phyloP scores from a whole-genome alignment of 768 basidiomycete genomes.

The Podaxis sp. region DNA sequence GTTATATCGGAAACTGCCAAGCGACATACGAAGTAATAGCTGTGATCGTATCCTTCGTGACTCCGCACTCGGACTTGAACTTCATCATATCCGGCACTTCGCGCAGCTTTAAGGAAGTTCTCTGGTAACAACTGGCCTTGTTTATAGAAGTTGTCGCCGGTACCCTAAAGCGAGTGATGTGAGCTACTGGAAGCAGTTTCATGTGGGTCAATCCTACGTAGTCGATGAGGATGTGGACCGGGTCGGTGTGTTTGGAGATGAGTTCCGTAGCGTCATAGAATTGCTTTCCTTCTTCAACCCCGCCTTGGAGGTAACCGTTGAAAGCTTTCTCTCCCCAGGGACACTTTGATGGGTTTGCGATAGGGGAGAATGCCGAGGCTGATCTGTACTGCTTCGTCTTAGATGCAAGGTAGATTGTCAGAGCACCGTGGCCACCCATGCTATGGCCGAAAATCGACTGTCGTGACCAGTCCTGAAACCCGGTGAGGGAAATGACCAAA shows the following conservation, averaged over 20 bases:
- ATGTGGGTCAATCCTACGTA: conserved; percentile 47
- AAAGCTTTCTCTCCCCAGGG: conserved; percentile 96
- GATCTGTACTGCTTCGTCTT: conserved; percentile 71
- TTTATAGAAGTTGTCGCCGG: conserved; percentile 77
- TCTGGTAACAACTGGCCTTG: conserved; percentile 88
- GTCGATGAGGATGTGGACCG: conserved; percentile 81
- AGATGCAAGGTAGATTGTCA: conserved; percentile 84
- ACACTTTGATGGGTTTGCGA: conserved; percentile 79
- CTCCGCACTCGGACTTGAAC: conserved; percentile 72
- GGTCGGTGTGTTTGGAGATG: conserved; percentile 54
- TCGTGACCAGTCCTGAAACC: conserved; percentile 65
- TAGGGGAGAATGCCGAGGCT: conserved; percentile 84
- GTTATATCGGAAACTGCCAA: background rate
- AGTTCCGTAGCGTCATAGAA: conserved; percentile 85
- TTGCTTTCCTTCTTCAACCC: conserved; percentile 67
- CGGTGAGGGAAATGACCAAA: background rate
- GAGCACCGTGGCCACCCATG: conserved; percentile 96
- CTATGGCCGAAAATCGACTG: conserved; percentile 94
- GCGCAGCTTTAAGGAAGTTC: conserved; percentile 76
- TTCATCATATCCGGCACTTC: conserved; percentile 67
- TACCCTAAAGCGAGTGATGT: conserved; percentile 47
- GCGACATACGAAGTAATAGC: conserved; percentile 76
- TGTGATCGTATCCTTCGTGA: conserved; percentile 85
- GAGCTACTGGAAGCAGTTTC: background rate
- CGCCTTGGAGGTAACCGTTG: conserved; percentile 73